Base-by-base conservation (phyloP, 176 grass and related monocot genomes). In the Carex parvula region DNA sequence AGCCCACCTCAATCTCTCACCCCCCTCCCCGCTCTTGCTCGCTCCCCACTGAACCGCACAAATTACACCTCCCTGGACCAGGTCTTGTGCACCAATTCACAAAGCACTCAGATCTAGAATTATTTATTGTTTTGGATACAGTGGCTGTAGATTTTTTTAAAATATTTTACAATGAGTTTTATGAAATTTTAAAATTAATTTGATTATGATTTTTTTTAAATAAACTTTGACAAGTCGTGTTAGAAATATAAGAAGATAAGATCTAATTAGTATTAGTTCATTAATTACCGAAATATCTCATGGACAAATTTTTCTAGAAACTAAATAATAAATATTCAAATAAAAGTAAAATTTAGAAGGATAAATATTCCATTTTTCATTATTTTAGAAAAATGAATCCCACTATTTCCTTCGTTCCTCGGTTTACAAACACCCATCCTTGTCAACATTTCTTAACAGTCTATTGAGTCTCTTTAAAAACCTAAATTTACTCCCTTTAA, bases 391-490 rank as follows among this genome's bases (percentile, higher is more conserved):
- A 39, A 39, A 39, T 39, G 37, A 39, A 39, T 39, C 37, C 37
- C 37, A 39, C 37, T 39, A 39, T 39, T 5, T 39, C 37, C 37
- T 39, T 39, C 37, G 37, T 39, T 6, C 37, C 4, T 16, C 16
- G 73, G 73, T 32, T 30, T 6, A 55, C 73, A 55, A 56, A 21
- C 60, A 83, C 80, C 80, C 3, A 13, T 53, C 63, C 14, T 68
- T 17, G 67, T 66, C 80, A 83, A 65, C 63, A 54, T 54, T 30
- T 67, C 10, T 18, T 10, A 8, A 8, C 20, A 32, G 10, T 15
- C 26, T 64, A 29, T 70, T 42, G 81, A 14, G 64, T 67, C 64
- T 75, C 83, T 72, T 89, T 91, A 93, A 91, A 91, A 84, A 56
- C 82, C 83, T 22, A 54, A 42, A 50, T 50, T 30, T 21, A 17